Percentiles rank a stretch among this genome's conserved stretches.
Conservation (phyloP, 2,329 filamentous ascomycete species). For the Pseudopyricularia cyperi region DNA sequence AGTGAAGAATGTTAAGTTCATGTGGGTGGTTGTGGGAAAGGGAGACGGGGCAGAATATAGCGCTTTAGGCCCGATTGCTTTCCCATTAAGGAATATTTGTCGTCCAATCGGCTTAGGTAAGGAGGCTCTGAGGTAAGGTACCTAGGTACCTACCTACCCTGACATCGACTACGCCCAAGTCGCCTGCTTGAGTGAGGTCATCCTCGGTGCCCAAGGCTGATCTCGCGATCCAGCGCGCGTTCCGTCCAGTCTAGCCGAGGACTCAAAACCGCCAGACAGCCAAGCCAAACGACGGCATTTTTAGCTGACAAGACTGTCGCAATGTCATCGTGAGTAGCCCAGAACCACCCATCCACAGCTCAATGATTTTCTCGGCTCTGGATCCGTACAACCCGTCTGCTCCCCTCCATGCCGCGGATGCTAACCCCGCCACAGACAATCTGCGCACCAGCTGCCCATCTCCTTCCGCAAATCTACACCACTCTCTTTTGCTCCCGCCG, state of each 20-base stretch:
- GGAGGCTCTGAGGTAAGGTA: too few species aligned
- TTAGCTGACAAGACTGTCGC: background rate
- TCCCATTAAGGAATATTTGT: too few species aligned
- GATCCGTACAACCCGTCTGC: too few species aligned
- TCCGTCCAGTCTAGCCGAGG: background rate
- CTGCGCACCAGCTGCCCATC: slow-evolving; percentile 55
- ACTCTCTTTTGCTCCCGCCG: slow-evolving; percentile 65
- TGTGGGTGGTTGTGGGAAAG: too few species aligned
- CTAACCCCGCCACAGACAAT: background rate
- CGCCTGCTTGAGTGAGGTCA: background rate
- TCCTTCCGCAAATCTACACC: slow-evolving; percentile 80
- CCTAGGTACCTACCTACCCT: too few species aligned
- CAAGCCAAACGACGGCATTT: background rate
- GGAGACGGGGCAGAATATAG: too few species aligned
- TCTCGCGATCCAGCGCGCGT: background rate
- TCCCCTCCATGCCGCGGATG: too few species aligned
- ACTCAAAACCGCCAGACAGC: background rate
- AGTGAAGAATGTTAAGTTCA: too few species aligned
- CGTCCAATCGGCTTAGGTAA: too few species aligned
- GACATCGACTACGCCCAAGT: background rate
- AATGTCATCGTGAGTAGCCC: background rate
- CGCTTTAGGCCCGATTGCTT: too few species aligned
- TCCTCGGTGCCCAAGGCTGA: background rate
- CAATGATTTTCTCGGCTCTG: background rate
- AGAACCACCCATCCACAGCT: background rate